A percentile compares a stretch with the other conserved stretches of the same genome.
Evolutionary conservation across 345 rosid species (phyloP).

Genomic region (Citrus sp.): DNA sequence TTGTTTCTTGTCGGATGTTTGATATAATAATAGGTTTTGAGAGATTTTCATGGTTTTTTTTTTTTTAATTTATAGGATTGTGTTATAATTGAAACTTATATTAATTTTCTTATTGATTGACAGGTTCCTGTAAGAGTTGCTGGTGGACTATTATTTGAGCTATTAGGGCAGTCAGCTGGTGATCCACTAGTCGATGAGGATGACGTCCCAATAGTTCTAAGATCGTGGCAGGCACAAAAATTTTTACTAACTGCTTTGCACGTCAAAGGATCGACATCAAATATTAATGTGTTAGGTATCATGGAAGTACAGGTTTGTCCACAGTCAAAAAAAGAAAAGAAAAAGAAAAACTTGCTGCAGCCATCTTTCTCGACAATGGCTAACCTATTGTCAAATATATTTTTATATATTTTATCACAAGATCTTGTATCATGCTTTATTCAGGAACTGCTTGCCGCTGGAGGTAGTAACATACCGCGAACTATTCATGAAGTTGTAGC

Average conservation of each 20-base stretch:
- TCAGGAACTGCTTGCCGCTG: conserved; percentile 61
- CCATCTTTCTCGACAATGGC: background rate
- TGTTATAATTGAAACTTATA: background rate
- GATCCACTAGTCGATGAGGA: conserved; percentile 58
- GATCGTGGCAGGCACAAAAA: conserved; percentile 65
- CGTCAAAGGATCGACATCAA: conserved; percentile 45
- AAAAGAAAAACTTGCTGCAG: background rate
- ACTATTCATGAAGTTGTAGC: conserved; percentile 56
- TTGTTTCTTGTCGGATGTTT: background rate
- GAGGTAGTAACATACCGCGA: conserved; percentile 38
- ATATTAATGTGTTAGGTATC: conserved; percentile 50
- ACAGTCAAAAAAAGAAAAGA: background rate
- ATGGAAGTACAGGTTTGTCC: conserved; percentile 58
- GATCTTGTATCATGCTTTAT: background rate
- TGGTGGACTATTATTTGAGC: conserved; percentile 69
- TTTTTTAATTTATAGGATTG: background rate
- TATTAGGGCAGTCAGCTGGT: conserved; percentile 65
- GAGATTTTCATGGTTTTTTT: background rate
- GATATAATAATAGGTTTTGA: background rate
- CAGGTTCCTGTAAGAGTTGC: conserved; percentile 70
- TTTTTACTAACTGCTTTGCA: conserved; percentile 54
- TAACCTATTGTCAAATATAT: background rate
- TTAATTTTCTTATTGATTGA: background rate
- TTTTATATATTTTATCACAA: background rate
- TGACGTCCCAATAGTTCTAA: conserved; percentile 55